Evolutionary conservation across 768 basidiomycete genomes (phyloP).

Genomic region (Pisolithus albus): DNA sequence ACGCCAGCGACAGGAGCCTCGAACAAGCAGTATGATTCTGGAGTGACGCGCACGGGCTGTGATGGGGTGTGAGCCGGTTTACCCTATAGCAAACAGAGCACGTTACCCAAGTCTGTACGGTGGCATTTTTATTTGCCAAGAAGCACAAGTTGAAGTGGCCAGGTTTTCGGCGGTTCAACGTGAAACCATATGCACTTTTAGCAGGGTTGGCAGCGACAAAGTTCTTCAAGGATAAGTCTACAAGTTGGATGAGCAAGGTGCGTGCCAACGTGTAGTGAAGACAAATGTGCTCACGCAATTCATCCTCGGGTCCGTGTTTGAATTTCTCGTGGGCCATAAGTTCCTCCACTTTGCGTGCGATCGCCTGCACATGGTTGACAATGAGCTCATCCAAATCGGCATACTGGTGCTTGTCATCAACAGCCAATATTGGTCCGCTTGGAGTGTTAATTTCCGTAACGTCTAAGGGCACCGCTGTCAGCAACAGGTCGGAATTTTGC

Average conservation of each 20-base stretch:
- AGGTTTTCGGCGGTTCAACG: slow-evolving; percentile 79
- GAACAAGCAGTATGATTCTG: slow-evolving; percentile 84
- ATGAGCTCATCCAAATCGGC: slow-evolving; percentile 95
- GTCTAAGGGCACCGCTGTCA: slow-evolving; percentile 38
- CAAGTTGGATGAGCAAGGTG: neutral
- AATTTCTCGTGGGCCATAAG: slow-evolving; percentile 94
- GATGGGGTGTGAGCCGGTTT: slow-evolving; percentile 2
- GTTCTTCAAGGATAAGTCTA: slow-evolving; percentile 84
- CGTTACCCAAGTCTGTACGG: slow-evolving; percentile 84
- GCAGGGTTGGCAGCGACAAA: slow-evolving; percentile 90
- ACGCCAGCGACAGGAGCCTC: slow-evolving; percentile 88
- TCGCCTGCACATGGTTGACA: slow-evolving; percentile 93
- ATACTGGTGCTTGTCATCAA: slow-evolving; percentile 76
- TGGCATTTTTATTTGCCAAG: slow-evolving; percentile 84
- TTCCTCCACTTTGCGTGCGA: slow-evolving; percentile 89
- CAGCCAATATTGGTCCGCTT: slow-evolving; percentile 59
- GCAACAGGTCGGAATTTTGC: neutral
- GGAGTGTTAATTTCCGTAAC: slow-evolving; percentile 78
- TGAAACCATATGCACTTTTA: slow-evolving; percentile 94
- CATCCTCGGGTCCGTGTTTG: slow-evolving; percentile 80
- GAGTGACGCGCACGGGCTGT: slow-evolving; percentile 80
- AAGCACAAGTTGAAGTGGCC: slow-evolving; percentile 94
- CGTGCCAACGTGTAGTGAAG: neutral
- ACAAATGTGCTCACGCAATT: slow-evolving; percentile 65
- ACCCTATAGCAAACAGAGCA: neutral